Evolutionary conservation across 495 filamentous ascomycete species (phyloP).

Genomic region (Hapsidospora chrysogenum): DNA sequence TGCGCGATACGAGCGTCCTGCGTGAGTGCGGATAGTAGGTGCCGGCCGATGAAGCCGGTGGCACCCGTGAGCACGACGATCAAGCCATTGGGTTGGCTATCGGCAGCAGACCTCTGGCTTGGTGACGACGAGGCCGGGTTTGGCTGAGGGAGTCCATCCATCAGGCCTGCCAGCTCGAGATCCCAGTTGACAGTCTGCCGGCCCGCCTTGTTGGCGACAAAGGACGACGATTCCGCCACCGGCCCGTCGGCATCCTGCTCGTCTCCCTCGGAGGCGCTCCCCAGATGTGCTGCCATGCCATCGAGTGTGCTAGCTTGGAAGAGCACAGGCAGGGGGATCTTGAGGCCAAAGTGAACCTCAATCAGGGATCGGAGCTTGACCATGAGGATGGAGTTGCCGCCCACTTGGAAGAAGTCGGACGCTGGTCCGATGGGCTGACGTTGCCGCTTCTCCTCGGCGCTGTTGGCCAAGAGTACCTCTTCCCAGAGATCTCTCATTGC

Average conservation of each 20-base stretch:
- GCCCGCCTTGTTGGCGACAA: constrained; percentile 3
- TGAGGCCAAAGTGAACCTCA: constrained; percentile 3
- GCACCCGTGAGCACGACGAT: constrained; percentile 15
- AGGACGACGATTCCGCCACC: too few species aligned
- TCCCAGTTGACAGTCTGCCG: constrained; percentile 9
- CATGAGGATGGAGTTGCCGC: constrained; percentile 19
- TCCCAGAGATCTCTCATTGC: constrained; percentile 2
- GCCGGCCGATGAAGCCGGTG: constrained; percentile 12
- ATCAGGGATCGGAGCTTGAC: constrained; percentile 12
- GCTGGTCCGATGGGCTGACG: constrained; percentile 2
- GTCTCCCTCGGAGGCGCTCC: neutral
- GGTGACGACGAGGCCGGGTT: neutral
- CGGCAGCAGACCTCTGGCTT: neutral
- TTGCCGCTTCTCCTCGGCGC: neutral
- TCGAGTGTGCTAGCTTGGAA: constrained; percentile 13
- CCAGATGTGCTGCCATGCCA: constrained; percentile 9
- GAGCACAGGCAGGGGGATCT: constrained; percentile 8
- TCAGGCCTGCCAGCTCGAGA: constrained; percentile 6
- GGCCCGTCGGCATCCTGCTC: neutral
- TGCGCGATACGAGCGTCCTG: neutral
- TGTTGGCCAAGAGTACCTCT: constrained; percentile 1
- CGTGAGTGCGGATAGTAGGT: constrained; percentile 8
- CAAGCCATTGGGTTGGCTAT: neutral
- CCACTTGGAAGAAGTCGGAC: constrained; percentile 21
- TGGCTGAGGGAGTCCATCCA: too few species aligned